Base-by-base conservation (phyloP, 2,329 filamentous ascomycete genomes). In the Xylariaceae sp. region DNA sequence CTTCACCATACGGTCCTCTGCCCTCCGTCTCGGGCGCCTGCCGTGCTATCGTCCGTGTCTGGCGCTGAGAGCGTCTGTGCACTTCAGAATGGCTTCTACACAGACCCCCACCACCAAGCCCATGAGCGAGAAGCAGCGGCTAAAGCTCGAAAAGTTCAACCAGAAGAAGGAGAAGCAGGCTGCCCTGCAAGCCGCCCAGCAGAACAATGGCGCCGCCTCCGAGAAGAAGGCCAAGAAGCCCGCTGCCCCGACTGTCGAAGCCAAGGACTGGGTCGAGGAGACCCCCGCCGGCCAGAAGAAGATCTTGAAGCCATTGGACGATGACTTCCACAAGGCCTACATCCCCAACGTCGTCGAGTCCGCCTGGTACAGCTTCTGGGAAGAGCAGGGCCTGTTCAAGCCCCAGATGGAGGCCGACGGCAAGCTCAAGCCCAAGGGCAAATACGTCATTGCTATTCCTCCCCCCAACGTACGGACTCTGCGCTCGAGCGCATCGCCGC, bases 281-380 rank as follows among this genome's bases (percentile, higher is more conserved):
- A 54, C 53, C 5, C 53, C 53, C 7, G 41, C 41, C 17, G 52
- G 52, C 44, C 1, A 56, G 48, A 51, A 18, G 34, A 50, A 50
- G 44, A 34, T 55, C 44, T 6, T 55, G 30, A 49, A 55, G 9
- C 45, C 53, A 34, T 15, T 55, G 7, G 45, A 49, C 30, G 56
- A 57, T 23, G 56, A 53, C 17, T 35, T 47, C 56, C 56, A 53
- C 44, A 57, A 57, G 35, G 56, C 50, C 4, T 53, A 57, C 49
- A 39, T 48, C 2, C 56, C 56, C 39, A 34, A 15, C 10, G 56
- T 56, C 6, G 56, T 57, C 41, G 56, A 57, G 9, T 57, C 56
- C 17, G 50, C 56, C n/a, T 57, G 56, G 56, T 57, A 57, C 15
- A 34, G 13, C 39, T 57, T 6, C n/a, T 57, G 56, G 56, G 56